A percentile compares a stretch with the other conserved stretches of the same genome.
These are phyloP conservation scores for Tetrapyrgos nigripes DNA, from an alignment of 1,284 basidiomycete genomes.

Conservation along the genomic window DNA sequence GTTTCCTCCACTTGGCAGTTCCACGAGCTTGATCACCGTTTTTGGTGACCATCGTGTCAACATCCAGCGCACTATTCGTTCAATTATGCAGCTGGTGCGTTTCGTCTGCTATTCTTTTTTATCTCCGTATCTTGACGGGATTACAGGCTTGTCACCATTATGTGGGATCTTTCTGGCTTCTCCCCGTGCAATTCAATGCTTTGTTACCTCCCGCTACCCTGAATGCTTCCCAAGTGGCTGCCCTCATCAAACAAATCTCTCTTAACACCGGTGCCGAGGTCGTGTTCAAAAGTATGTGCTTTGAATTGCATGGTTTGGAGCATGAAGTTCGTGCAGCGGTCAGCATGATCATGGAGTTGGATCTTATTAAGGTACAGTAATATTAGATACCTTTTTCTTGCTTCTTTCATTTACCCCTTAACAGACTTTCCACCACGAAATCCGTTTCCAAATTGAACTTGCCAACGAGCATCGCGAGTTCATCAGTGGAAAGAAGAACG, in stretches of 20 bases:
- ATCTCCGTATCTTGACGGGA: slow-evolving; percentile 14
- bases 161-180: slow-evolving; percentile 94
- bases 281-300: slow-evolving; percentile 97
- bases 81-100: slow-evolving; percentile 93
- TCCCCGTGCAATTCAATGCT: slow-evolving; percentile 93
- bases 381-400: not conserved
- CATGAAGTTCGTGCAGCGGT: slow-evolving; percentile 90
- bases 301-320: slow-evolving; percentile 97
- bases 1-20: slow-evolving; percentile 90
- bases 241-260: slow-evolving; percentile 88
- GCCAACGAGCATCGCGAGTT: slow-evolving; percentile 99
- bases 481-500: slow-evolving; percentile 98
- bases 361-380: slow-evolving; percentile 80
- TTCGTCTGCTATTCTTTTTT: slow-evolving; percentile 1
- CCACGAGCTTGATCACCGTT: slow-evolving; percentile 91
- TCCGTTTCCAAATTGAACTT: slow-evolving; percentile 98
- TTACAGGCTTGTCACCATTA: slow-evolving; percentile 93
- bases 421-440: slow-evolving; percentile 94
- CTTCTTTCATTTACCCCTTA: not conserved
- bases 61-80: slow-evolving; percentile 94
- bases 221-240: slow-evolving; percentile 85
- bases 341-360: slow-evolving; percentile 87
- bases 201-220: slow-evolving; percentile 84
- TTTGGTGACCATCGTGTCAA: slow-evolving; percentile 95
- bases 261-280: slow-evolving; percentile 91